These are phyloP conservation scores for Floccularia luteovirens DNA, from an alignment of 768 basidiomycete species.

Conservation along the genomic window DNA sequence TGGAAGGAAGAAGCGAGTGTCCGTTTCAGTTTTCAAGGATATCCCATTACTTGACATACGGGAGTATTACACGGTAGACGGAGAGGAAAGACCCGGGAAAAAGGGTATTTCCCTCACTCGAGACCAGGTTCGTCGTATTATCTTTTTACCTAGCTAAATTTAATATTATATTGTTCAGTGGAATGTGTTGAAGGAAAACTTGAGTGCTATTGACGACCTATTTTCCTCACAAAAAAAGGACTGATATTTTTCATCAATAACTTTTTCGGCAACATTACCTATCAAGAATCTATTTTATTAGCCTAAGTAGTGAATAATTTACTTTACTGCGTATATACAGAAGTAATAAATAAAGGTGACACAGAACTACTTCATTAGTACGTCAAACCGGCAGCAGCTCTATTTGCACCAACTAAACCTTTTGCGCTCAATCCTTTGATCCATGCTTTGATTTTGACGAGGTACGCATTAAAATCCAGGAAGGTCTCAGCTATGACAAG, in stretches of 20 bases:
- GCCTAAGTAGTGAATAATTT: no score
- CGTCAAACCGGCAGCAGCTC: slow-evolving; percentile 65
- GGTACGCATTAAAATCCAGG: slow-evolving; percentile 56
- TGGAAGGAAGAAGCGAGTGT: slow-evolving; percentile 65
- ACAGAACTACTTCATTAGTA: no score
- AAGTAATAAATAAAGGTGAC: no score
- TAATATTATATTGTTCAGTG: slow-evolving; percentile 31
- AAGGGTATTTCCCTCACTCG: slow-evolving; percentile 64
- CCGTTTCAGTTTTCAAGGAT: slow-evolving; percentile 46
- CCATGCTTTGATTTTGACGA: slow-evolving; percentile 55
- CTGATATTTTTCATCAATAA: slow-evolving; percentile 11
- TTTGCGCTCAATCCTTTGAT: slow-evolving; percentile 47
- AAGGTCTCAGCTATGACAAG: slow-evolving; percentile 48
- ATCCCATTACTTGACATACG: slow-evolving; percentile 60
- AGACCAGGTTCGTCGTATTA: slow-evolving; percentile 47
- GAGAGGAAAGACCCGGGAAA: slow-evolving; percentile 69
- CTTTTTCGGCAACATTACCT: no score
- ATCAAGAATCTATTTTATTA: no score
- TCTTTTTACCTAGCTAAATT: background rate
- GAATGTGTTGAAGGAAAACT: slow-evolving; percentile 41
- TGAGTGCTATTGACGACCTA: slow-evolving; percentile 42
- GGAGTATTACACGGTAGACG: slow-evolving; percentile 52
- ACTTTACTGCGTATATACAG: no score
- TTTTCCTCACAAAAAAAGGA: slow-evolving; percentile 30
- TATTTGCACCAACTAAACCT: slow-evolving; percentile 60